Evolutionary conservation across 2,329 filamentous ascomycete genomes (phyloP).

Genomic region (Orbilia quercus): DNA sequence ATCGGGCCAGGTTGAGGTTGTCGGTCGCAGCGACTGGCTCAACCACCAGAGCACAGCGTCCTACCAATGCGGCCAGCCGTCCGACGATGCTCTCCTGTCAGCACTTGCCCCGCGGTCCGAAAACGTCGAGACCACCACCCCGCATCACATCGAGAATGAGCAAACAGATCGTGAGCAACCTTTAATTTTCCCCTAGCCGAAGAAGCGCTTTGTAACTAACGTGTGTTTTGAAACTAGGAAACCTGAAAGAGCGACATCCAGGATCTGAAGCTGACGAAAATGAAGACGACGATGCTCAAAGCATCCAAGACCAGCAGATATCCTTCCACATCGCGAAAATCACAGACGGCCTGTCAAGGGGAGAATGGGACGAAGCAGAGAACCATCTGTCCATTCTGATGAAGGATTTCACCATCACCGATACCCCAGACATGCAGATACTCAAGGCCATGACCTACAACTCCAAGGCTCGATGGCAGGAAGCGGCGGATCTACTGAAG

Average conservation of each 20-base stretch:
- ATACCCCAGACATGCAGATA: constrained; percentile 42
- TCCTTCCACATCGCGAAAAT: constrained; percentile 43
- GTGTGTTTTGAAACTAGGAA: background rate
- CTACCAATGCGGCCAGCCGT: constrained; percentile 22
- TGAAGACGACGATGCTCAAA: constrained; percentile 13
- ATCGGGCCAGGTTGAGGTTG: constrained; percentile 21
- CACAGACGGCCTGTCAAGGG: constrained; percentile 31
- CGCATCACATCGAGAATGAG: constrained; percentile 24
- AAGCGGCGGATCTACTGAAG: constrained; percentile 41
- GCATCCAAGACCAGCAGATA: constrained; percentile 32
- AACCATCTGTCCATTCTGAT: constrained; percentile 33
- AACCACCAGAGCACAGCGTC: constrained; percentile 11
- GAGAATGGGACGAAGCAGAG: constrained; percentile 43
- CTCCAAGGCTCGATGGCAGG: constrained; percentile 44
- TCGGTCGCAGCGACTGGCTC: constrained; percentile 17
- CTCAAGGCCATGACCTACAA: constrained; percentile 46
- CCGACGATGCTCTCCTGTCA: constrained; percentile 3
- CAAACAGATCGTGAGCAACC: constrained; percentile 31
- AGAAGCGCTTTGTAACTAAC: background rate
- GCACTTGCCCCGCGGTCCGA: constrained; percentile 11
- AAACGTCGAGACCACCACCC: constrained; percentile 4
- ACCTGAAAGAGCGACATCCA: background rate
- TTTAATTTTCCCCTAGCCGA: background rate
- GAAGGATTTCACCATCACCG: constrained; percentile 24
- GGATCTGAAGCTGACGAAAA: constrained; percentile 1